Evolutionary conservation across 2,329 filamentous ascomycete species (phyloP).

Genomic region (Epichloe uncinata): DNA sequence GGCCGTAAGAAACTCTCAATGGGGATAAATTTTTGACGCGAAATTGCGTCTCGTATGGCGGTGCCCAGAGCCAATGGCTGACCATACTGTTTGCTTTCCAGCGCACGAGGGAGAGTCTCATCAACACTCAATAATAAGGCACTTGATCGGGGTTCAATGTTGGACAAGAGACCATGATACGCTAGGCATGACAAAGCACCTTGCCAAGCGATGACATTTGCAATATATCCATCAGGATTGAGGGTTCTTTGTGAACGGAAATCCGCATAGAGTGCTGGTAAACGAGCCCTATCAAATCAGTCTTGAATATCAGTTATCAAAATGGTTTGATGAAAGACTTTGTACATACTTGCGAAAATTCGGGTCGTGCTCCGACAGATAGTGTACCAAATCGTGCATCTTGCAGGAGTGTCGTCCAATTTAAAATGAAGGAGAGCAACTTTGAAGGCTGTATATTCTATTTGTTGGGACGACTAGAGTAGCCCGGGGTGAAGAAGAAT

Average conservation of each 20-base stretch:
- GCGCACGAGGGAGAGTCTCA: slow-evolving; percentile 51
- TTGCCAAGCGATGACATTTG: slow-evolving; percentile 71
- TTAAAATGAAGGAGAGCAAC: neutral
- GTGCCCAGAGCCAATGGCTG: slow-evolving; percentile 67
- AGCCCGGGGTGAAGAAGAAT: too few species aligned
- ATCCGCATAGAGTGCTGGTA: slow-evolving; percentile 81
- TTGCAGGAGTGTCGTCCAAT: neutral
- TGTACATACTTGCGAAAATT: slow-evolving; percentile 42
- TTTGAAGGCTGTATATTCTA: neutral
- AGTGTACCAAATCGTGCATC: slow-evolving; percentile 58
- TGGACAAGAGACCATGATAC: slow-evolving; percentile 41
- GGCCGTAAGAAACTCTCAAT: slow-evolving; percentile 52
- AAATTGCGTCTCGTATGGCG: slow-evolving; percentile 63
- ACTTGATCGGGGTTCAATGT: slow-evolving; percentile 27
- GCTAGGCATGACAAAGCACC: slow-evolving; percentile 58
- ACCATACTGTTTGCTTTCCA: slow-evolving; percentile 69
- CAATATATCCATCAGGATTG: slow-evolving; percentile 74
- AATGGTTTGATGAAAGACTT: neutral
- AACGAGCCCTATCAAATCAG: slow-evolving; percentile 46
- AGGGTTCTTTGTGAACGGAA: slow-evolving; percentile 60
- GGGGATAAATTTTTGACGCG: slow-evolving; percentile 55
- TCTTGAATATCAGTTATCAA: neutral
- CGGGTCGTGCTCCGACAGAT: slow-evolving; percentile 45
- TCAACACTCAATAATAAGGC: slow-evolving; percentile 40
- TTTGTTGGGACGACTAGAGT: neutral